Percentiles rank a stretch among this genome's conserved stretches.
Conservation (phyloP, 1,284 basidiomycete species). For the Ganoderma meredithae region DNA sequence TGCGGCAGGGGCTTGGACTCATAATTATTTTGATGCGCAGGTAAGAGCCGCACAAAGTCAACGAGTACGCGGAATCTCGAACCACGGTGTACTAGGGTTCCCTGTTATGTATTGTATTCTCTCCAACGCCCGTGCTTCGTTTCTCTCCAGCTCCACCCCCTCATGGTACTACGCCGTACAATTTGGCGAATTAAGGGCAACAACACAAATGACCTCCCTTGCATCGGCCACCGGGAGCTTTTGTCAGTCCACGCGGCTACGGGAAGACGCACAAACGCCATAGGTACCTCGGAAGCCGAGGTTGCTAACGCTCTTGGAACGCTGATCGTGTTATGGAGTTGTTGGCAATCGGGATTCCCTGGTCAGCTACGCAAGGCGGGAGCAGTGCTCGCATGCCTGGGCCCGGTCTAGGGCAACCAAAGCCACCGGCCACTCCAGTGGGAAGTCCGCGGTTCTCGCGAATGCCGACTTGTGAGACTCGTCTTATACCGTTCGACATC, state of each 20-base stretch:
- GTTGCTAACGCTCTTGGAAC: neutral
- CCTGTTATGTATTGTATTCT: neutral
- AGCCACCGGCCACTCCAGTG: neutral
- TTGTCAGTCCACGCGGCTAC: neutral
- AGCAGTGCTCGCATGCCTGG: neutral
- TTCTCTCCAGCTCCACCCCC: neutral
- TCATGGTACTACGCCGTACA: neutral
- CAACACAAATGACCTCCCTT: neutral
- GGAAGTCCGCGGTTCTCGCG: neutral
- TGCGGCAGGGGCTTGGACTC: neutral
- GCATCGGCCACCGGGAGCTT: neutral
- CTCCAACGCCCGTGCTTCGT: neutral
- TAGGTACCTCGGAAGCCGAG: constrained; percentile 5
- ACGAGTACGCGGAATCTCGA: neutral
- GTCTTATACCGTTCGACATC: neutral
- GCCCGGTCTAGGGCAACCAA: neutral
- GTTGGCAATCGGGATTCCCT: neutral
- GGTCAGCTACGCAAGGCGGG: neutral
- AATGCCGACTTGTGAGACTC: neutral
- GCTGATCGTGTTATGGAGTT: neutral
- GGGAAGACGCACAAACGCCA: neutral
- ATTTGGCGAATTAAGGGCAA: neutral
- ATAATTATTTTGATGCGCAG: neutral
- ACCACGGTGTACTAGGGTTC: neutral
- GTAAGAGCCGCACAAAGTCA: neutral